phyloP scores from a whole-genome alignment of 2,329 filamentous ascomycete genomes.

The Simplicillium sp. region DNA sequence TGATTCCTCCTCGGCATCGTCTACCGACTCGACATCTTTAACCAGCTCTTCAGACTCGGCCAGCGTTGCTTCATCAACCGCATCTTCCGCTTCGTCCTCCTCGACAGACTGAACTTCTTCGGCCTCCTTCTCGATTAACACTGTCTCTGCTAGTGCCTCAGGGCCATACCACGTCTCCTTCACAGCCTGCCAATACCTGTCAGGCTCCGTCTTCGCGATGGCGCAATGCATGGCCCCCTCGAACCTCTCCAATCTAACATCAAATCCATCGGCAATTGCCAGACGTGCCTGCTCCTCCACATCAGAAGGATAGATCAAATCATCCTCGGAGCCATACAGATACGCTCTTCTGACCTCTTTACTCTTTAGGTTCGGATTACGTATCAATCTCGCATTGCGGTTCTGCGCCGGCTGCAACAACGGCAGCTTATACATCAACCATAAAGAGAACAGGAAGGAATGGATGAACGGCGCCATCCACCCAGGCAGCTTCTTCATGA shows the following conservation, averaged over 20 bases:
- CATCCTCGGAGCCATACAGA: slow-evolving; percentile 39
- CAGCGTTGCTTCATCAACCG: background rate
- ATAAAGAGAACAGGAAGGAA: slow-evolving; percentile 20
- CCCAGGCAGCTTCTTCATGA: slow-evolving; percentile 23
- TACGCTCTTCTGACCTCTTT: slow-evolving; percentile 38
- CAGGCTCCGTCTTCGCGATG: slow-evolving; percentile 32
- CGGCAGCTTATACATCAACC: slow-evolving; percentile 19
- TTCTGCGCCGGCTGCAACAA: slow-evolving; percentile 19
- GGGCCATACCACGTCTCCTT: slow-evolving; percentile 33
- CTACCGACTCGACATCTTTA: no score
- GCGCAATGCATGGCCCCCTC: slow-evolving; percentile 39
- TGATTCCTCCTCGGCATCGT: no score
- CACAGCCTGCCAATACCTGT: slow-evolving; percentile 41
- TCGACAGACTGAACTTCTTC: background rate
- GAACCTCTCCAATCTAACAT: slow-evolving; percentile 35
- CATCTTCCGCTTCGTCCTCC: background rate
- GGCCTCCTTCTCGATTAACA: background rate
- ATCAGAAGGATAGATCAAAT: slow-evolving; percentile 33
- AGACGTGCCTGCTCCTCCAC: slow-evolving; percentile 37
- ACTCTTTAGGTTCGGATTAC: slow-evolving; percentile 19
- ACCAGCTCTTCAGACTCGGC: no score
- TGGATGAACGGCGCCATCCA: slow-evolving; percentile 24
- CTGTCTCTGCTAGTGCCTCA: background rate
- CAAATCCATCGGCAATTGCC: slow-evolving; percentile 28
- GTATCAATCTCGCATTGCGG: slow-evolving; percentile 25